A percentile compares a stretch with the other conserved stretches of the same genome.
Evolutionary conservation across 345 rosid species (phyloP).

Genomic region (Aegle marmelos): DNA sequence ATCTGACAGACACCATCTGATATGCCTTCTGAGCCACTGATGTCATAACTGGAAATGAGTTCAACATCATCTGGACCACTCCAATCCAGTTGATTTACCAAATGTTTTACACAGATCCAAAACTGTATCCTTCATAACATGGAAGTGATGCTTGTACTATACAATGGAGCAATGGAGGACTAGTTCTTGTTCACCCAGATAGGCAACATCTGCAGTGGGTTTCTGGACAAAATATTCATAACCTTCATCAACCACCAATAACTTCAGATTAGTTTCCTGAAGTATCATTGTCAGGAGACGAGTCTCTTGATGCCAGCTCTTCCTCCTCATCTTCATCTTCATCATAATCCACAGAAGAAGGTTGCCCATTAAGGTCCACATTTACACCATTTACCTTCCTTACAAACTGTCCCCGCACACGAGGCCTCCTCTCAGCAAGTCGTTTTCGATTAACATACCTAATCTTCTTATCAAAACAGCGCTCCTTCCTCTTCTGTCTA

Average conservation of each 20-base stretch:
- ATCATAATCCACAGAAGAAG: constrained; percentile 58
- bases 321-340: constrained; percentile 80
- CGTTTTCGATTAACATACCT: constrained; percentile 86
- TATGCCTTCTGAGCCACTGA: not conserved
- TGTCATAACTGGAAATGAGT: not conserved
- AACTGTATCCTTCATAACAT: not conserved
- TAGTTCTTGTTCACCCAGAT: not conserved
- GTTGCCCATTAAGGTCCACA: constrained; percentile 87
- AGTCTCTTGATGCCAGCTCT: constrained; percentile 60
- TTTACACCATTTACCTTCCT: constrained; percentile 78
- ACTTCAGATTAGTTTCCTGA: constrained; percentile 31
- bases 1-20: not conserved
- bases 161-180: not conserved
- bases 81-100: not conserved
- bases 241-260: not conserved
- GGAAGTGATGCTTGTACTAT: not conserved
- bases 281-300: constrained; percentile 56
- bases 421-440: constrained; percentile 98
- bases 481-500: constrained; percentile 88
- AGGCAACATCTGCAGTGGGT: not conserved
- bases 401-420: constrained; percentile 95
- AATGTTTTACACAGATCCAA: not conserved
- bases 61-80: not conserved
- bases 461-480: constrained; percentile 95
- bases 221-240: constrained; percentile 5